Evolutionary conservation across 2,329 filamentous ascomycete species (phyloP), one percentile per base, ranked within the genome.

Genomic region (Pleoardoris graminearum): DNA sequence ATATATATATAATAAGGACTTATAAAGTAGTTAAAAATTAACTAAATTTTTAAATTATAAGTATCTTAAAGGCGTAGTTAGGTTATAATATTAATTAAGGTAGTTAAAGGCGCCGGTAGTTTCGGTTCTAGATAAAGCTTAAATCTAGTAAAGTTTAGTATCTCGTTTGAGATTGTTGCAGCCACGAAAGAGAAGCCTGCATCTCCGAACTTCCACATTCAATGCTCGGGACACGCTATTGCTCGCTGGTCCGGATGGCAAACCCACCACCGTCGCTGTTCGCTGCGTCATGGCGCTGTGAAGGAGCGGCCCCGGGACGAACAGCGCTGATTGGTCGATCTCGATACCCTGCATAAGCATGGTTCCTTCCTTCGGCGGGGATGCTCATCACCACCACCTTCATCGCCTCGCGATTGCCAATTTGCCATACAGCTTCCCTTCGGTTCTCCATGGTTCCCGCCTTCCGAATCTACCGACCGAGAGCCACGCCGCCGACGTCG

Each of bases 191-290:
- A 73, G 1, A 77, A 77, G 3, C 84, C 85, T 0, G 82, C 82
- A 0, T 63, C 70, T 0, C 82, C 84, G 1, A 90, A 90, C 60
- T 71, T 90, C 21, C 67, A 80, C 21, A 76, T 90, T 50, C 75
- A 74, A 5, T 89, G 90, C 66, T 65, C n/a, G 83, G 17, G 83
- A 89, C 60, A 86, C 86, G 0, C 80, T 88, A 57, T 79, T 86
- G 2, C 80, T 90, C 42, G 82, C 77, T 2, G 86, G 82, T 7
- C 86, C 86, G 0, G 78, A 83, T 60, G 85, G 84, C 4, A 77
- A 77, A 25, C 85, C 85, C 4, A 75, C 80, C 23, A 88, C 86
- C 0, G 85, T n/a, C n/a, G n/a, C n/a, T n/a, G n/a, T n/a, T n/a
- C n/a, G n/a, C n/a, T n/a, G 25, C 5, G 25, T 27, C 25, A 27